Evolutionary conservation across 371 early-diverging fungal genomes (phyloP).

Genomic region (Mucor piriformis): DNA sequence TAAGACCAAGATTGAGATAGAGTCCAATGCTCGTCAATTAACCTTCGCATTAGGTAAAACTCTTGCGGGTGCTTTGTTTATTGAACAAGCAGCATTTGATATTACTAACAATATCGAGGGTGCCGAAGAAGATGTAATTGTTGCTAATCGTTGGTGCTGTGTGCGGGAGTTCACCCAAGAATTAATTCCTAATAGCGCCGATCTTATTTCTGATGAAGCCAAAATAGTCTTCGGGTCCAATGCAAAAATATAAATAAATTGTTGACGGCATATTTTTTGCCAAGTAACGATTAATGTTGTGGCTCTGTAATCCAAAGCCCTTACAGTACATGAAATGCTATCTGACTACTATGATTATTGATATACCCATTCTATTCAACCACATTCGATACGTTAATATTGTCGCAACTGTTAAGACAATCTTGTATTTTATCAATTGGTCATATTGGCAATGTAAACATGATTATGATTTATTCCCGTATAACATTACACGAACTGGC

Average conservation of each 20-base stretch:
- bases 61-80: constrained; percentile 49
- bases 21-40: constrained; percentile 54
- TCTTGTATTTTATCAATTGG: no score
- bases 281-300: no score
- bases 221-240: constrained; percentile 40
- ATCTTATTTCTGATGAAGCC: constrained; percentile 25
- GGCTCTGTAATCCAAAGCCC: no score
- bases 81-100: constrained; percentile 59
- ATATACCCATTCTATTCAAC: no score
- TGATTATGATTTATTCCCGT: no score
- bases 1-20: constrained; percentile 26
- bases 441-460: no score
- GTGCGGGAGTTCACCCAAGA: constrained; percentile 25
- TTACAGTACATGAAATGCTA: no score
- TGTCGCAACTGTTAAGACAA: no score
- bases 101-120: constrained; percentile 23
- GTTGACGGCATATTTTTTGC: not conserved
- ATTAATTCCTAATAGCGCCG: not conserved
- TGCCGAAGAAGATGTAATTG: constrained; percentile 28
- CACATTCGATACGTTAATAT: no score
- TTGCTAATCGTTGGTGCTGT: constrained; percentile 34
- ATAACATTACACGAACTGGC: no score
- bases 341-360: no score
- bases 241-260: constrained; percentile 33
- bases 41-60: constrained; percentile 57